Conservation (phyloP, 805 yeast genomes). For the Pichia cabralensis region DNA sequence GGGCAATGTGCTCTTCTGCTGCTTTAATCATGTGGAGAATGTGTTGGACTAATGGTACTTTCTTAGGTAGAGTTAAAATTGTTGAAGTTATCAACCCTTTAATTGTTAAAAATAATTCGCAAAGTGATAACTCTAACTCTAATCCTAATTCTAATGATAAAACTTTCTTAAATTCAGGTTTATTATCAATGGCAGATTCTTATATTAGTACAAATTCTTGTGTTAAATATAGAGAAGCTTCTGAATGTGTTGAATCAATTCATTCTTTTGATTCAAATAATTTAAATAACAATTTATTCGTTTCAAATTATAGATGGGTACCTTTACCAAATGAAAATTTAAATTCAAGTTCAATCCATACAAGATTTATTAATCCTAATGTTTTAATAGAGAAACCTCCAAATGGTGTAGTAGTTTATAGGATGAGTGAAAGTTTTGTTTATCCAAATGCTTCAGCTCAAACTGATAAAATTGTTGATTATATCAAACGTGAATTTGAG, state of each 20-base stretch:
- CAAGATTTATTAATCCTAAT: slow-evolving; percentile 37
- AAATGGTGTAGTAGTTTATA: slow-evolving; percentile 78
- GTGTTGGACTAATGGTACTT: slow-evolving; percentile 73
- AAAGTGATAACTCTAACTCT: not conserved
- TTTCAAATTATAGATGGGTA: slow-evolving; percentile 41
- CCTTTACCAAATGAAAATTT: slow-evolving; percentile 36
- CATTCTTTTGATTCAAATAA: not conserved
- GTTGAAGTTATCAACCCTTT: slow-evolving; percentile 62
- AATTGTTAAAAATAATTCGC: slow-evolving; percentile 19
- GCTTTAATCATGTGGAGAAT: slow-evolving; percentile 65
- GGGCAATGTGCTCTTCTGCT: slow-evolving; percentile 78
- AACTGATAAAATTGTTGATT: slow-evolving; percentile 57
- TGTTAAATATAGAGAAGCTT: slow-evolving; percentile 34
- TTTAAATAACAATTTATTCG: not conserved
- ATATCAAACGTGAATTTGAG: slow-evolving; percentile 49
- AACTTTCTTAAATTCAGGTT: slow-evolving; percentile 7
- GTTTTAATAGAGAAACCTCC: slow-evolving; percentile 68
- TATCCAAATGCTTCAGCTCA: slow-evolving; percentile 74
- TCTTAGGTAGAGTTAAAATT: slow-evolving; percentile 67
- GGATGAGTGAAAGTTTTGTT: slow-evolving; percentile 70
- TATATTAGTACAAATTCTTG: slow-evolving; percentile 2
- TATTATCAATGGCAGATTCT: slow-evolving; percentile 7
- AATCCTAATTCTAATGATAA: slow-evolving; percentile 1
- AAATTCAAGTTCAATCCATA: slow-evolving; percentile 20
- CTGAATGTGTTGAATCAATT: slow-evolving; percentile 2